Evolutionary conservation across 2,329 filamentous ascomycete species (phyloP), one percentile per base, ranked within the genome.

Genomic region (Torrubiella hemipterigena): DNA sequence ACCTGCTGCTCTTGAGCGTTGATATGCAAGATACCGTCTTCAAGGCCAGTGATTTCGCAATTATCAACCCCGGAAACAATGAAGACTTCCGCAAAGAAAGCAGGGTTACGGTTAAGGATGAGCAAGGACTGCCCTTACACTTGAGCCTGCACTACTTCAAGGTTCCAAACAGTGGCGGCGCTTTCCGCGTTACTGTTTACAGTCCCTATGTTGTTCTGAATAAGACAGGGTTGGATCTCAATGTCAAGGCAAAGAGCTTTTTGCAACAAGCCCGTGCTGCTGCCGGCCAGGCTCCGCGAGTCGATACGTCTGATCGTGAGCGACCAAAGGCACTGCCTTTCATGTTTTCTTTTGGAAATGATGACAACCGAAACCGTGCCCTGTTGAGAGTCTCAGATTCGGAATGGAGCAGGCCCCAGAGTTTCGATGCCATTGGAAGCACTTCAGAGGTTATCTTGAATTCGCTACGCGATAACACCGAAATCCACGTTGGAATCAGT

Each of bases 11-110:
- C 18, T 71, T 98, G 46, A 96, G 89, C 47, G 73, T 98, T 39
- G 87, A 96, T 47, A 84, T 98, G 77, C 85, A 98, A 57, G 91
- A 98, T 49, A 95, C 86, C 0, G 76, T 82, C 1, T 95, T 93
- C 67, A 93, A 86, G 49, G 72, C 86, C 13, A 96, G 91, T 58
- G 91, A 98, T 40, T 98, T 96, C 58, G 80, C 87, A 16, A 93
- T 98, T 46, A 89, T 98, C 63, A 98, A 98, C 49, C 79, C 87
- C 3, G 87, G 82, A 33, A 75, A 76, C 35, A 77, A 84, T 30
- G 81, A 89, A 41, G 89, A 95, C 47, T 96, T 94, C 63, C 74
- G 77, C 31, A 81, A 82, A 44, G 91, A 98, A 54, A 73, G 77
- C 38, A 74, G 67, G 1, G 55, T 98, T 5, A 66, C 81, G 10